Evolutionary conservation across 371 early-diverging fungal genomes (phyloP).

Genomic region (Batrachochytrium dendrobatidis): DNA sequence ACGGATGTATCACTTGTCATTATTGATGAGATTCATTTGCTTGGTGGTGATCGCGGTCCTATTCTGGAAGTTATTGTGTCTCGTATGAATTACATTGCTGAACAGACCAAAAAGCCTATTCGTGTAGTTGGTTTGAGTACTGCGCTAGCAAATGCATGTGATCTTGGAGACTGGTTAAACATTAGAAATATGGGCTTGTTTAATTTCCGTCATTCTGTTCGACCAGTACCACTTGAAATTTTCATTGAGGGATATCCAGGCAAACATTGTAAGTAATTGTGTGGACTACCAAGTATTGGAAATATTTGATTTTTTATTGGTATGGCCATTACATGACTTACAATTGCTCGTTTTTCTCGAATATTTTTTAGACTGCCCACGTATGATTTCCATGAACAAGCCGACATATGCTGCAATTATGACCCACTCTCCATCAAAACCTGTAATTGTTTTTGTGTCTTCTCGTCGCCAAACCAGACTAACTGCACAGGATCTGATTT

Average conservation of each 20-base stretch:
- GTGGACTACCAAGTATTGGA: too few species aligned
- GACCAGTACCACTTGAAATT: conserved; percentile 93
- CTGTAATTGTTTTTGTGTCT: conserved; percentile 95
- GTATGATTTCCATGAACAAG: conserved; percentile 97
- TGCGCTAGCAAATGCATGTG: conserved; percentile 94
- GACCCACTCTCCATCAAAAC: conserved; percentile 84
- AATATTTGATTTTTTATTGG: conserved; percentile 37
- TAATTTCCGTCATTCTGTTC: conserved; percentile 91
- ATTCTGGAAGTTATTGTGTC: conserved; percentile 97
- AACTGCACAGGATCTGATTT: conserved; percentile 90
- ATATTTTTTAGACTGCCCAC: conserved; percentile 47
- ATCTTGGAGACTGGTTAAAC: conserved; percentile 95
- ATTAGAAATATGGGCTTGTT: conserved; percentile 70
- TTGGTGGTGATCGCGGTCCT: conserved; percentile 95
- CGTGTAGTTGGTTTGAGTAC: conserved; percentile 97
- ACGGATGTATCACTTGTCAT: conserved; percentile 80
- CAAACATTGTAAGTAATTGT: conserved; percentile 58
- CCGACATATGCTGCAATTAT: conserved; percentile 89
- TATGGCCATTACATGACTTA: neutral
- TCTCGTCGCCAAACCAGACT: conserved; percentile 91
- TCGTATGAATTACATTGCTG: conserved; percentile 89
- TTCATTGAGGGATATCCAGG: conserved; percentile 95
- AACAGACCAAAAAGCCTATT: conserved; percentile 58
- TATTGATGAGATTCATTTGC: conserved; percentile 98
- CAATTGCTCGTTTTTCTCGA: neutral